These are phyloP conservation scores for Aspergillus transmontanensis DNA, from an alignment of 2,329 filamentous ascomycete species.

Conservation along the genomic window DNA sequence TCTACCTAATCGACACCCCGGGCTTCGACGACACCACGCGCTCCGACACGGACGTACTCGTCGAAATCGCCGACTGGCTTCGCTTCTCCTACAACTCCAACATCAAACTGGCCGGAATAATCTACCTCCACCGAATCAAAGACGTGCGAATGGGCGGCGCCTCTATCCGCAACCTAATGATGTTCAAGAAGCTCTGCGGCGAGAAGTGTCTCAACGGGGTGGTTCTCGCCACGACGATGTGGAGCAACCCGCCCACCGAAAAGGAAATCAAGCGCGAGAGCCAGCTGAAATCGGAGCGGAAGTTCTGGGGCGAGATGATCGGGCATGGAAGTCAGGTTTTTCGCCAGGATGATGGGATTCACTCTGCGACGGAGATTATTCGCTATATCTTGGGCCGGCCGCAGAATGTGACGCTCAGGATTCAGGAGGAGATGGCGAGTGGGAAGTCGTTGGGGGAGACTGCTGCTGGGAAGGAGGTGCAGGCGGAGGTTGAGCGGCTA, in stretches of 20 bases:
- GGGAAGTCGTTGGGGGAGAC: not conserved
- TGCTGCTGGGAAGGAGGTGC: not conserved
- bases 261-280: not conserved
- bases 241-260: conserved; percentile 22
- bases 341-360: not conserved
- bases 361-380: not conserved
- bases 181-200: conserved; percentile 46
- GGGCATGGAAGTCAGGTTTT: not conserved
- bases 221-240: conserved; percentile 43
- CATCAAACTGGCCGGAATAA: conserved; percentile 32
- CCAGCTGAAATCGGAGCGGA: not conserved
- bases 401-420: not conserved
- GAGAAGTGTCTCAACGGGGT: conserved; percentile 35
- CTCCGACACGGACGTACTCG: conserved; percentile 41
- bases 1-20: conserved; percentile 44
- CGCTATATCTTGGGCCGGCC: not conserved
- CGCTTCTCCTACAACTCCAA: conserved; percentile 23
- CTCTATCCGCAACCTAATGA: conserved; percentile 34
- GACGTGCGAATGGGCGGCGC: conserved; percentile 37
- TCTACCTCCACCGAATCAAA: conserved; percentile 45
- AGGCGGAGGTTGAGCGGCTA: not conserved
- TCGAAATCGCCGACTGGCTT: conserved; percentile 36
- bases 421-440: not conserved
- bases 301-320: conserved; percentile 14
- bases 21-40: conserved; percentile 45